phyloP scores from a whole-genome alignment of 768 basidiomycete genomes.

The Mycena chlorophos region DNA sequence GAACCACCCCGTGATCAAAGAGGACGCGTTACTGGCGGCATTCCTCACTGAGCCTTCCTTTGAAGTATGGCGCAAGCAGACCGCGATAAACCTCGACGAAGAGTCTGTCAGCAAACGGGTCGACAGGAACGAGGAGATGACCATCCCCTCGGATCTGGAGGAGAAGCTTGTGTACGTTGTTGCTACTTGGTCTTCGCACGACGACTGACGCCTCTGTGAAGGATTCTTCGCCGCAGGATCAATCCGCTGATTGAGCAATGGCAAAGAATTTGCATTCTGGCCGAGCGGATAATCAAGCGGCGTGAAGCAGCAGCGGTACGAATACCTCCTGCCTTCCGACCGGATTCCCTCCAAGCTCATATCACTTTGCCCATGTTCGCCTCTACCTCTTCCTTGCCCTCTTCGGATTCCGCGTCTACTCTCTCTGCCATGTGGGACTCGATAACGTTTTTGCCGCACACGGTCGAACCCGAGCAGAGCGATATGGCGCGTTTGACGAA shows the following conservation, averaged over 20 bases:
- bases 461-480: conserved; percentile 54
- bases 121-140: conserved; percentile 85
- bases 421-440: conserved; percentile 30
- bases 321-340: conserved; percentile 60
- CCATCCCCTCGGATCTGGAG: conserved; percentile 88
- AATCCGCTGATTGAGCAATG: conserved; percentile 82
- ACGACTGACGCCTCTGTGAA: conserved; percentile 31
- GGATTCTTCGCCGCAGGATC: conserved; percentile 76
- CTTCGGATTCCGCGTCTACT: conserved; percentile 34
- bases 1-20: conserved; percentile 90
- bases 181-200: neutral
- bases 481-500: conserved; percentile 84
- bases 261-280: conserved; percentile 84
- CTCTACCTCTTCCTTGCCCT: conserved; percentile 36
- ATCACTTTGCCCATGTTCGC: conserved; percentile 57
- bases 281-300: conserved; percentile 87
- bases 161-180: conserved; percentile 74
- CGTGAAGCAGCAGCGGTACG: conserved; percentile 92
- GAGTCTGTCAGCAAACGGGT: conserved; percentile 80
- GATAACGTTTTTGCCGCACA: conserved; percentile 26
- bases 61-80: conserved; percentile 84
- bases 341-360: conserved; percentile 69
- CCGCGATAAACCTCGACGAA: conserved; percentile 77
- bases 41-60: conserved; percentile 86
- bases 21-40: conserved; percentile 77